These are phyloP conservation scores for Phytophthora vignae DNA, from an alignment of 352 stramenopile species.

Conservation along the genomic window DNA sequence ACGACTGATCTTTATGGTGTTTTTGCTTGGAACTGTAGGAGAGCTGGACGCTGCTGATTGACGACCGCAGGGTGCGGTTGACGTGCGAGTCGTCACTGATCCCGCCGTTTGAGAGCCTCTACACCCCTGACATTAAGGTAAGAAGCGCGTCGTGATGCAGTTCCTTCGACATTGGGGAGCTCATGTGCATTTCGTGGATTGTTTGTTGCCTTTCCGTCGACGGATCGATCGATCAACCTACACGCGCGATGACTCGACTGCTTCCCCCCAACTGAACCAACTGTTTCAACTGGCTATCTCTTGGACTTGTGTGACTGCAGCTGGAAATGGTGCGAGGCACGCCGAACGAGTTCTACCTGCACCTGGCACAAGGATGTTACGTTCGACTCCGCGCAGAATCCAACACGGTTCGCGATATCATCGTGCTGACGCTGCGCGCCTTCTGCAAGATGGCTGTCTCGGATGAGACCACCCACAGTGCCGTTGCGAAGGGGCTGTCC, in stretches of 20 bases:
- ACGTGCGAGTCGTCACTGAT: slow-evolving; percentile 87
- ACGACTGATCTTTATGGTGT: slow-evolving; percentile 4
- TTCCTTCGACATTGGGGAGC: neutral
- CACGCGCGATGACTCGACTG: slow-evolving; percentile 10
- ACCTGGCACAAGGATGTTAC: slow-evolving; percentile 62
- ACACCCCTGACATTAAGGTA: slow-evolving; percentile 76
- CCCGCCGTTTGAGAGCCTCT: slow-evolving; percentile 80
- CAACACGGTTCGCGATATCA: slow-evolving; percentile 80
- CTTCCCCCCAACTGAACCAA: neutral
- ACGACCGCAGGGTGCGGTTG: slow-evolving; percentile 76
- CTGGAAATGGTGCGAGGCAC: slow-evolving; percentile 65
- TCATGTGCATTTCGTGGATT: slow-evolving; percentile 17
- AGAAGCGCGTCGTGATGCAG: neutral
- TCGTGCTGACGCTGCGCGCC: slow-evolving; percentile 80
- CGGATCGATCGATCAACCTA: neutral
- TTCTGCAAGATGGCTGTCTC: slow-evolving; percentile 74
- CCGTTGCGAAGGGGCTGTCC: slow-evolving; percentile 60
- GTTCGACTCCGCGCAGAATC: slow-evolving; percentile 79
- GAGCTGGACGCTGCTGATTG: slow-evolving; percentile 84
- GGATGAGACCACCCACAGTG: slow-evolving; percentile 53
- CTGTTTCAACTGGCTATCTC: slow-evolving; percentile 2
- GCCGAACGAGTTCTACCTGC: slow-evolving; percentile 76
- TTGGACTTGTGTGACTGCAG: slow-evolving; percentile 25
- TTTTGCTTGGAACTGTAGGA: slow-evolving; percentile 50
- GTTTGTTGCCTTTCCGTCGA: slow-evolving; percentile 9